Conservation (phyloP, 257 asterid genomes). For the Primulina eburnea region DNA sequence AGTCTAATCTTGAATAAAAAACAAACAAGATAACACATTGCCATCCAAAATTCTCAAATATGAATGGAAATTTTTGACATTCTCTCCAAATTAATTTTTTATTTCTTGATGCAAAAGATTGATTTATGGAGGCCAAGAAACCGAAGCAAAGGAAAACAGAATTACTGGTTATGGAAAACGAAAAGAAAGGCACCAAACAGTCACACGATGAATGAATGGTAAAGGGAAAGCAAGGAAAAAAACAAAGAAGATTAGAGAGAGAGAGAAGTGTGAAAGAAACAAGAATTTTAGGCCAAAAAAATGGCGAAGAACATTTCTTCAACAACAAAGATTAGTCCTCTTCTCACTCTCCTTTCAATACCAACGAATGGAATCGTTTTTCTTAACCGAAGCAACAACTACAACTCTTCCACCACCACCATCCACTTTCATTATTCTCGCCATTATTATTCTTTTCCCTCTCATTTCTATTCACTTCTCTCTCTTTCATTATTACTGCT, state of each 20-base stretch:
- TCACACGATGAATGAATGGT: conserved; percentile 27
- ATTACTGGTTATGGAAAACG: conserved; percentile 44
- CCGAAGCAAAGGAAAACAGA: neutral
- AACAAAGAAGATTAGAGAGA: conserved; percentile 19
- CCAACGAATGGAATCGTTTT: conserved; percentile 57
- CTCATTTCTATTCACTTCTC: conserved; percentile 29
- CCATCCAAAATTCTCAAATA: no score
- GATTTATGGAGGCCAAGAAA: no score
- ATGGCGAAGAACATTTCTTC: conserved; percentile 45
- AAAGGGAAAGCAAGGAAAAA: conserved; percentile 19
- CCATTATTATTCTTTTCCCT: conserved; percentile 42
- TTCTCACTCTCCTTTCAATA: conserved; percentile 33
- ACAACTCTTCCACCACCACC: conserved; percentile 53
- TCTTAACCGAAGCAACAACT: conserved; percentile 53
- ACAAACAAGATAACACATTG: no score
- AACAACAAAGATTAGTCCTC: conserved; percentile 37
- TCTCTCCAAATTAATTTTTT: no score
- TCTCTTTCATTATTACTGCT: conserved; percentile 33
- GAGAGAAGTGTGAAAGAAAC: conserved; percentile 23
- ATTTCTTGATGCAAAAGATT: no score
- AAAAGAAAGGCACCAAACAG: conserved; percentile 48
- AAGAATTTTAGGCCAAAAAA: conserved; percentile 29
- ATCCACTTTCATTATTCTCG: conserved; percentile 49
- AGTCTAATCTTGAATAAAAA: no score
- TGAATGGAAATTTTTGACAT: no score